phyloP scores from a whole-genome alignment of 768 basidiomycete species.

The Lentinula aciculospora region DNA sequence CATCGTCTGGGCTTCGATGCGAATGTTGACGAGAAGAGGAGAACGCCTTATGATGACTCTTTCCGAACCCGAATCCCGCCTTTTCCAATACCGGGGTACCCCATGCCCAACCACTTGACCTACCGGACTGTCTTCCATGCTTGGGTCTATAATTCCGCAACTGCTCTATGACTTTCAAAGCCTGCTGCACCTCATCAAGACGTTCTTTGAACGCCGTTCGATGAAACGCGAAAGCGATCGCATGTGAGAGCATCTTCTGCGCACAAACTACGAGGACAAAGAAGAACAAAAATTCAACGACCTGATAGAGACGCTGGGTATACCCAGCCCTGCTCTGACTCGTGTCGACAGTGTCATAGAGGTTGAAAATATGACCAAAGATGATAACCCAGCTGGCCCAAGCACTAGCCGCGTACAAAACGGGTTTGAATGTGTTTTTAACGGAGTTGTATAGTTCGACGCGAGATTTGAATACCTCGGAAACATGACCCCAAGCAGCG shows the following conservation, averaged over 20 bases:
- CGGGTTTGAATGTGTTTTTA: slow-evolving; percentile 65
- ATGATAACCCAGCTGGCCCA: slow-evolving; percentile 77
- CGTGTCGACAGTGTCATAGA: slow-evolving; percentile 39
- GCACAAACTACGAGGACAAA: slow-evolving; percentile 55
- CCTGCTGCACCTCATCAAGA: slow-evolving; percentile 46
- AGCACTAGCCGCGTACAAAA: slow-evolving; percentile 63
- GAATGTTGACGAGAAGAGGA: neutral
- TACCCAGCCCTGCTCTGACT: slow-evolving; percentile 51
- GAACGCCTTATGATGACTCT: slow-evolving; percentile 12
- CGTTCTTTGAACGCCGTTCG: slow-evolving; percentile 74
- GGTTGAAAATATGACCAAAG: slow-evolving; percentile 57
- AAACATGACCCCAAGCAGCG: slow-evolving; percentile 70
- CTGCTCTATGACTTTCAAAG: slow-evolving; percentile 57
- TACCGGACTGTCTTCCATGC: slow-evolving; percentile 13
- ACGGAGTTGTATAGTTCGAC: slow-evolving; percentile 67
- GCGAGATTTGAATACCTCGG: slow-evolving; percentile 58
- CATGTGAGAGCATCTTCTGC: slow-evolving; percentile 67
- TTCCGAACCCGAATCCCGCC: slow-evolving; percentile 33
- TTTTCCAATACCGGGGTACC: slow-evolving; percentile 38
- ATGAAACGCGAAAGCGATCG: slow-evolving; percentile 73
- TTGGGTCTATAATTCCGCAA: slow-evolving; percentile 62
- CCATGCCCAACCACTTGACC: slow-evolving; percentile 16
- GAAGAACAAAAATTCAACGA: slow-evolving; percentile 73
- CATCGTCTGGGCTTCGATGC: neutral
- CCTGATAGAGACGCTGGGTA: slow-evolving; percentile 55